phyloP scores from a whole-genome alignment of 805 yeast genomes.

The Blastobotrys parvus region DNA sequence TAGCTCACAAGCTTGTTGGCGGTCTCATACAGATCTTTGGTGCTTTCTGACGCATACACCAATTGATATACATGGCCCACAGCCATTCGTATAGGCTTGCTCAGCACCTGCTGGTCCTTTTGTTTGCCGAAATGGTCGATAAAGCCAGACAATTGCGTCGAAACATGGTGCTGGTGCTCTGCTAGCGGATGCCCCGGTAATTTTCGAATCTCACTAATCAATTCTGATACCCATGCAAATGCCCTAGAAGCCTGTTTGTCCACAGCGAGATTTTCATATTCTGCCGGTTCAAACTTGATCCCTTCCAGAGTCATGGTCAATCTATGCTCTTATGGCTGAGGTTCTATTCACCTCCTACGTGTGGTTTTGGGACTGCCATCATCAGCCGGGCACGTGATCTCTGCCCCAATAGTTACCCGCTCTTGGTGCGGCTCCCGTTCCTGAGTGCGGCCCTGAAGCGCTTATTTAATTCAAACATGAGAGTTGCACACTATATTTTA shows the following conservation, averaged over 20 bases:
- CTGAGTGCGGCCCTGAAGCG: too few species aligned
- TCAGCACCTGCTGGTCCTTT: constrained; percentile 6
- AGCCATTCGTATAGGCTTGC: constrained; percentile 10
- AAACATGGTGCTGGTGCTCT: constrained; percentile 13
- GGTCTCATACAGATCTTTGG: constrained; percentile 20
- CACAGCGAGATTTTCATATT: background rate
- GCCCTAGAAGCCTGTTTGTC: background rate
- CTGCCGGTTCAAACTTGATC: background rate
- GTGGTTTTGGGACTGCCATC: too few species aligned
- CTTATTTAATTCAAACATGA: too few species aligned
- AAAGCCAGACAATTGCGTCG: constrained; percentile 6
- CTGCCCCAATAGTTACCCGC: too few species aligned
- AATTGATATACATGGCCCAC: constrained; percentile 11
- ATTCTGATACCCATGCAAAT: background rate
- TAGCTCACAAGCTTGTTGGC: constrained; percentile 19
- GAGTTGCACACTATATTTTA: too few species aligned
- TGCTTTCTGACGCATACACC: constrained; percentile 8
- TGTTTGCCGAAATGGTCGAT: constrained; percentile 11
- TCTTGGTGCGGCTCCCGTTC: too few species aligned
- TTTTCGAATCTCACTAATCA: background rate
- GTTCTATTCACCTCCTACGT: too few species aligned
- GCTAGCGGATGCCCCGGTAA: constrained; percentile 4
- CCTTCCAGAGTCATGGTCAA: background rate
- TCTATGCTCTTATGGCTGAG: too few species aligned
- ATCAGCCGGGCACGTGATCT: too few species aligned